Base-by-base conservation (phyloP, 2,329 filamentous ascomycete species). In the Camillea tinctor region DNA sequence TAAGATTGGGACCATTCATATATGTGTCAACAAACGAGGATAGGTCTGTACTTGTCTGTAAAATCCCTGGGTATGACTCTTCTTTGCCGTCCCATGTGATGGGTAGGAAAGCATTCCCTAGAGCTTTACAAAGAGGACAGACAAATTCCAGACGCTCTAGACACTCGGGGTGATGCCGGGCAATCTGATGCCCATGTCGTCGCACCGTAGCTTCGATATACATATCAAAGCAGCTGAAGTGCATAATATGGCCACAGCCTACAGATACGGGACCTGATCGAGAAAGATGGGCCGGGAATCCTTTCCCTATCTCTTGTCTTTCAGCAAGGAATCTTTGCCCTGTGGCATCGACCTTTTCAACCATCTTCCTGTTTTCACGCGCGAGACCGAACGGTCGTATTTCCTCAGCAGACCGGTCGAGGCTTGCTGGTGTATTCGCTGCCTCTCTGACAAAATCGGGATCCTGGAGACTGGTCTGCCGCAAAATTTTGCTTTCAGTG, bases 191-290 rank as follows among this genome's bases (percentile, higher is more conserved):
- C 20, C 85, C 86, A 72, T 99, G 96, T 48, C 95, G 86, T 61
- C 93, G 85, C 56, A 88, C 83, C 0, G 92, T 96, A 3, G 94
- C 92, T 52, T 91, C 86, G 65, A 92, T 90, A 71, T 98, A 99
- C 49, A 90, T 86, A 70, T 97, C 93, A 72, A 99, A 99, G 76
- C 95, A 99, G 67, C 86, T 88, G 73, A 91, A 98, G 74, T 99
- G 95, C 95, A 99, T 99, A 71, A 99, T 96, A 74, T 99, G 95
- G 2, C 95, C 95, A 75, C 95, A 99, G 9, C 94, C 92, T 40
- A 91, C 91, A 11, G 93, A 91, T 1, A 98, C 89, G 0, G 94
- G 91, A 0, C 93, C 95, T 19, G 85, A 81, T 24, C 84, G 81
- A 36, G 87, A 87, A 49, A 87, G 81, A 9, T 83, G 80, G 6